A percentile compares a stretch with the other conserved stretches of the same genome.
phyloP scores from a whole-genome alignment of 257 asterid species.

The Salvia splendens region DNA sequence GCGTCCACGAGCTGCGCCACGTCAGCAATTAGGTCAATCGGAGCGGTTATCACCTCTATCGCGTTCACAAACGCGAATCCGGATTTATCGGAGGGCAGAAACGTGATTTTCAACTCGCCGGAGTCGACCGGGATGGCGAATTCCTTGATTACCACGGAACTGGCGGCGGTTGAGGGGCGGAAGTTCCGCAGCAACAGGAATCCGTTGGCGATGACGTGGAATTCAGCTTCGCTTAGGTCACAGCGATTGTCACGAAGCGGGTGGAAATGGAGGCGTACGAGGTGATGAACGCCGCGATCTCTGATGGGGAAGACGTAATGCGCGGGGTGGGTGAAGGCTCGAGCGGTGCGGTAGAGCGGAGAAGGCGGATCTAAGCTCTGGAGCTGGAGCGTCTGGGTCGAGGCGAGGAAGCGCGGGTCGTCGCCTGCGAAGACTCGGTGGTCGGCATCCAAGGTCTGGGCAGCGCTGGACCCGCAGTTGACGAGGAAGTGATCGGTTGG shows the following conservation, averaged over 20 bases:
- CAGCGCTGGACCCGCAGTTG: conserved; percentile 60
- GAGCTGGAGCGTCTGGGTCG: conserved; percentile 43
- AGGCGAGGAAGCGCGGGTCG: conserved; percentile 40
- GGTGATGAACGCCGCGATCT: conserved; percentile 61
- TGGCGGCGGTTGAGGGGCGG: conserved; percentile 31
- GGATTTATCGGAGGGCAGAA: conserved; percentile 54
- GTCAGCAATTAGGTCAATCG: conserved; percentile 72
- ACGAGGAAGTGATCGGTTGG: conserved; percentile 70
- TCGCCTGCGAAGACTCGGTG: conserved; percentile 70
- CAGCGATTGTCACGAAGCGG: conserved; percentile 29
- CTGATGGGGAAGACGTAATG: conserved; percentile 56
- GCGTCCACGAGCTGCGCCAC: conserved; percentile 53
- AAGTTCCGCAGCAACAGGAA: conserved; percentile 57
- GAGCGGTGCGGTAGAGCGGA: conserved; percentile 65
- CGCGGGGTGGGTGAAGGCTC: conserved; percentile 63
- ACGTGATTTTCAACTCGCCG: conserved; percentile 50
- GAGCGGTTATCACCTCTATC: conserved; percentile 84
- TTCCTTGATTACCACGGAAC: conserved; percentile 60
- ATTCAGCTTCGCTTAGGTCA: conserved; percentile 47
- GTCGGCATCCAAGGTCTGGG: conserved; percentile 50
- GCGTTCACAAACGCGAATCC: conserved; percentile 74
- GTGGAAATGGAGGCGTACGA: conserved; percentile 82
- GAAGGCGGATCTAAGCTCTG: conserved; percentile 39
- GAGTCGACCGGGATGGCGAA: conserved; percentile 56
- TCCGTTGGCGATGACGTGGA: conserved; percentile 83